Base-by-base conservation (phyloP, 177 flowering plant species). In the Tripterygium wilfordii region DNA sequence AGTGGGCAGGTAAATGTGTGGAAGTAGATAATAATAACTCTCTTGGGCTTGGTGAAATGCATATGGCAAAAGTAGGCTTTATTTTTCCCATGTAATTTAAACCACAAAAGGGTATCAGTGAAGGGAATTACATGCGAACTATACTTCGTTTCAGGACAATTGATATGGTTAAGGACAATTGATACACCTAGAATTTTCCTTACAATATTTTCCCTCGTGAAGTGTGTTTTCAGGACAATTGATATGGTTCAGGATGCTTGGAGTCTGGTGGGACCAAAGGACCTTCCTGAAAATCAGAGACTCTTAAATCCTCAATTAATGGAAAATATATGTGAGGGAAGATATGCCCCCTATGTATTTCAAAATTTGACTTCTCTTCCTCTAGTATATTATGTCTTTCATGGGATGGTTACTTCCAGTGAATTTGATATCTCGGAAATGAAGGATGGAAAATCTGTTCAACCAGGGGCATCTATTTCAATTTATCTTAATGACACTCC, bases 301-400 rank as follows among this genome's bases (percentile, higher is more conserved):
- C 48, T 57, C 25, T 22, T 46, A 25, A 63, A 52, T 36, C 41
- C 45, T 59, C 76, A 70, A 48, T 53, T 53, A 35, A 44, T 18
- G 36, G 74, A 74, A 27, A 57, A 56, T 65, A 48, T 42, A 10
- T 40, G 54, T 51, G 38, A 62, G 18, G 73, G 82, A 65, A 76
- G 72, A 65, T 82, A 73, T 72, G 91, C 96, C 18, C 96, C 99
- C n/a, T 92, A 88, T 40, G 54, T 81, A 30, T 71, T 92, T 41
- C 84, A 86, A 57, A 92, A 92, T 67, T 73, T 86, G 56, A 92
- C 99, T 43, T 82, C 96, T 4, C 49, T 88, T 60, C 89, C 99
- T 36, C 62, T 92, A 14, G 41, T 57, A 27, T 86, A 77, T 49
- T 63, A 62, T 61, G 74, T 85, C 32, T 77, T 49, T 33, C 63